A percentile compares a stretch with the other conserved stretches of the same genome.
Evolutionary conservation across 495 filamentous ascomycete species (phyloP).

Genomic region (Lentithecium fluviatile): DNA sequence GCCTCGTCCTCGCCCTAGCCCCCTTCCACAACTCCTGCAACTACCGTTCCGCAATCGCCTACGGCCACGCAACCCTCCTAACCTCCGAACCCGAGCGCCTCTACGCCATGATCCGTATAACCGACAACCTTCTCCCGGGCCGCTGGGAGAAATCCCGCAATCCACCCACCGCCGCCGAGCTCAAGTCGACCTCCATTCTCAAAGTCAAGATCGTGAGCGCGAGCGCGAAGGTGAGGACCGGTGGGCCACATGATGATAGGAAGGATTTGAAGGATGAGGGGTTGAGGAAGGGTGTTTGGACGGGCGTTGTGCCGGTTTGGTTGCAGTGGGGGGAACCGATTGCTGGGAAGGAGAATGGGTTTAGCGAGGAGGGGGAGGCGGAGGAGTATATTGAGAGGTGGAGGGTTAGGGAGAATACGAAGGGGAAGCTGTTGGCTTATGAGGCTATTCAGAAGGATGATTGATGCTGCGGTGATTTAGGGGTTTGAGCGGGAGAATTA

Average conservation of each 20-base stretch:
- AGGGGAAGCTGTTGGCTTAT: slow-evolving; percentile 32
- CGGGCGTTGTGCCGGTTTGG: slow-evolving; percentile 75
- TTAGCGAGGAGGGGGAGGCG: slow-evolving; percentile 43
- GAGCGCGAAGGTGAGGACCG: slow-evolving; percentile 74
- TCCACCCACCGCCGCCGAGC: slow-evolving; percentile 33
- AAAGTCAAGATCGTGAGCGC: slow-evolving; percentile 65
- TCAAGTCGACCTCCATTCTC: slow-evolving; percentile 62
- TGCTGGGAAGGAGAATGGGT: slow-evolving; percentile 54
- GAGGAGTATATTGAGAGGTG: slow-evolving; percentile 63
- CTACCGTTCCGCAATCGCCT: slow-evolving; percentile 79
- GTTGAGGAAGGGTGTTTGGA: slow-evolving; percentile 68
- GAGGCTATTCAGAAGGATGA: slow-evolving; percentile 29
- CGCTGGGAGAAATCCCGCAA: slow-evolving; percentile 66
- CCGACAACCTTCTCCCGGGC: slow-evolving; percentile 64
- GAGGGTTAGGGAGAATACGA: slow-evolving; percentile 48
- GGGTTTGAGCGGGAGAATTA: too few species aligned
- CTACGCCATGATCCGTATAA: slow-evolving; percentile 80
- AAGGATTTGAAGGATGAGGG: slow-evolving; percentile 63
- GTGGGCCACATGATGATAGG: slow-evolving; percentile 66
- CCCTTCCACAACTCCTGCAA: slow-evolving; percentile 82
- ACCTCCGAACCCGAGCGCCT: slow-evolving; percentile 65
- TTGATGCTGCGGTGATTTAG: slow-evolving; percentile 27
- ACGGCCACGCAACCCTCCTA: slow-evolving; percentile 71
- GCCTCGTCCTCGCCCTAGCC: slow-evolving; percentile 62
- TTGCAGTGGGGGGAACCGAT: slow-evolving; percentile 64